Base-by-base conservation (phyloP, 163 green algal species). In the Chlorella variabilis region DNA sequence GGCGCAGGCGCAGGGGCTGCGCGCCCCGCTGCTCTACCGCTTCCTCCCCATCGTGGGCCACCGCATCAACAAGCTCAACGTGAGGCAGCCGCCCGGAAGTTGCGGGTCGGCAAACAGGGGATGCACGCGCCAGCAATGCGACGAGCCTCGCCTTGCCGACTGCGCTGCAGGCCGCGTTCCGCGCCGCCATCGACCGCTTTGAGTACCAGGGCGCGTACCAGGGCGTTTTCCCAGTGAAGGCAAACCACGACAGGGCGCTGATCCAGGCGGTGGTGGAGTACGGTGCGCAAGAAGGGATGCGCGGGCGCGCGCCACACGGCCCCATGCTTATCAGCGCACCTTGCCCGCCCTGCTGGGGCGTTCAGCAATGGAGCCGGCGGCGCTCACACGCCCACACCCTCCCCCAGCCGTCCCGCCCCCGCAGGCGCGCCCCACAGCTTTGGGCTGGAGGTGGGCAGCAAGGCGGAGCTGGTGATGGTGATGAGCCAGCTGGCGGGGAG, bases 211-310 rank as follows among this genome's bases (percentile, higher is more conserved):
- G 83, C 0, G 5, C n/a, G n/a, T 94, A 86, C 78, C 77, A 86
- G 9, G 90, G 87, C 66, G 90, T 95, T 9, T 95, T 95, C 48
- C 91, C 91, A 20, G 88, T 95, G 8, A 95, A 95, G 69, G 89
- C 78, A 84, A 95, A 95, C 80, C 91, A 94, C 68, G 90, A 95
- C 81, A 51, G 71, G 20, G 63, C 83, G 13, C 79, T 95, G 31
- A 65, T 95, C 25, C 41, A 78, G 33, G 82, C 81, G 39, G 81
- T 94, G 11, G 58, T 94, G 54, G 74, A 88, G 5, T 87, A 78
- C 61, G 71, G 83, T 76, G 75, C 17, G 58, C 31, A 38, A 5
- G 9, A 15, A n/a, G n/a, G n/a, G n/a, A n/a, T n/a, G n/a, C n/a
- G n/a, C n/a, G n/a, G n/a, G n/a, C n/a, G n/a, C n/a, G n/a, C n/a